Base-by-base conservation (phyloP, 768 basidiomycete species). In the Lactifluus volemus region DNA sequence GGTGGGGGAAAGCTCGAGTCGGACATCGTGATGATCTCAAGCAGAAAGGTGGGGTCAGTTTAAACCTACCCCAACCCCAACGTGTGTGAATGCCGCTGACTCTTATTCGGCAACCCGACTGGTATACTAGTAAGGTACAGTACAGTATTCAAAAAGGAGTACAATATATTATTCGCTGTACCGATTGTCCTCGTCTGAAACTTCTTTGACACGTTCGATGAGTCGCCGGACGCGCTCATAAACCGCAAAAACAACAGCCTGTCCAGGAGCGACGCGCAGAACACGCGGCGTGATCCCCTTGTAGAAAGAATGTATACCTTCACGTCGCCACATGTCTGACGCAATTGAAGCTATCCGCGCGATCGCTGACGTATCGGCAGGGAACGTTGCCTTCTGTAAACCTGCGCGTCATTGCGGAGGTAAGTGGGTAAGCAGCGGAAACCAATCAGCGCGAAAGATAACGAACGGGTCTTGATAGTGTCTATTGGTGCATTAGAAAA, bases 281-380 rank as follows among this genome's bases (percentile, higher is more conserved):
- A 99, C 94, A 21, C 97, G 82, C 39, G 97, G 97, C 0, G 95
- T 98, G 71, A 99, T 98, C 19, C 97, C 97, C 77, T 97, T 98
- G 78, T 98, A 98, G 75, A 99, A 98, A 55, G 95, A 92, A 48
- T 74, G 74, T 15, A 88, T 77, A 6, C 97, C 97, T 74, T 99
- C 97, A 66, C 82, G 79, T 63, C 78, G 82, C 88, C 93, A 98
- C 93, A 98, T 97, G 50, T 92, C 92, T n/a, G 75, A 74, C 34
- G 92, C 86, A 60, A 99, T 95, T 34, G 80, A 78, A 10, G 79
- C 71, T 68, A 99, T 86, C 7, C 95, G 84, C 67, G 88, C 79
- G 63, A 92, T 77, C 1, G 95, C 89, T 0, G 86, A 83, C 64
- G 85, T 83, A 12, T 90, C 91, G 0, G 86, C 82, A 29, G 77